A percentile compares a stretch with the other conserved stretches of the same genome.
Conservation (phyloP, 371 early-diverging fungal species). For the Rhizomucor pusillus region DNA sequence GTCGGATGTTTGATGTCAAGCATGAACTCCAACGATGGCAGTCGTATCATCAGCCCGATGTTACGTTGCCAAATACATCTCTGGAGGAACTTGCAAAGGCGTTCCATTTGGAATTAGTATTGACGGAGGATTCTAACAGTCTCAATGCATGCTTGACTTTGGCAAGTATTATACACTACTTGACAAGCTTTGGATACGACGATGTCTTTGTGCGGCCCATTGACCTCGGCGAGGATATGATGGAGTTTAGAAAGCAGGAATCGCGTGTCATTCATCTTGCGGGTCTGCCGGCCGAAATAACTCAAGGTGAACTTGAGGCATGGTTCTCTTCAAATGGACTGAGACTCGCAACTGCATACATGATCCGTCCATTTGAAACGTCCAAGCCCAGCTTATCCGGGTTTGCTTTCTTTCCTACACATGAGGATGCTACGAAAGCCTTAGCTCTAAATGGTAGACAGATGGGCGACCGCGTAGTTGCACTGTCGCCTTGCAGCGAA, state of each 20-base stretch:
- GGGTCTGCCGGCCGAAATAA: conserved; percentile 59
- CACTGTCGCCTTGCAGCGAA: conserved; percentile 64
- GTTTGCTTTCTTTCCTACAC: conserved; percentile 55
- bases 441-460: conserved; percentile 65
- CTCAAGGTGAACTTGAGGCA: conserved; percentile 63
- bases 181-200: conserved; percentile 48
- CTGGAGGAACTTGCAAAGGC: conserved; percentile 63
- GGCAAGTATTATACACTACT: conserved; percentile 55
- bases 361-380: conserved; percentile 47
- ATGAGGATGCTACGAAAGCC: conserved; percentile 62
- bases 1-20: conserved; percentile 73
- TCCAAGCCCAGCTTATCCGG: conserved; percentile 60
- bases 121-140: conserved; percentile 55
- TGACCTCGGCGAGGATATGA: conserved; percentile 61
- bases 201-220: conserved; percentile 68
- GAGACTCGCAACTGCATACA: conserved; percentile 54
- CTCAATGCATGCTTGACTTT: conserved; percentile 62
- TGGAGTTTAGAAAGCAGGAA: conserved; percentile 65
- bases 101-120: conserved; percentile 47
- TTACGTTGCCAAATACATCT: conserved; percentile 52
- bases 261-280: conserved; percentile 68
- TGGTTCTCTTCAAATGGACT: conserved; percentile 64
- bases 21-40: conserved; percentile 69
- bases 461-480: conserved; percentile 65
- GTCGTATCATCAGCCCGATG: conserved; percentile 56